These are phyloP conservation scores for Diutina scorzettiae DNA, from an alignment of 1,139 yeast genomes.

Conservation along the genomic window DNA sequence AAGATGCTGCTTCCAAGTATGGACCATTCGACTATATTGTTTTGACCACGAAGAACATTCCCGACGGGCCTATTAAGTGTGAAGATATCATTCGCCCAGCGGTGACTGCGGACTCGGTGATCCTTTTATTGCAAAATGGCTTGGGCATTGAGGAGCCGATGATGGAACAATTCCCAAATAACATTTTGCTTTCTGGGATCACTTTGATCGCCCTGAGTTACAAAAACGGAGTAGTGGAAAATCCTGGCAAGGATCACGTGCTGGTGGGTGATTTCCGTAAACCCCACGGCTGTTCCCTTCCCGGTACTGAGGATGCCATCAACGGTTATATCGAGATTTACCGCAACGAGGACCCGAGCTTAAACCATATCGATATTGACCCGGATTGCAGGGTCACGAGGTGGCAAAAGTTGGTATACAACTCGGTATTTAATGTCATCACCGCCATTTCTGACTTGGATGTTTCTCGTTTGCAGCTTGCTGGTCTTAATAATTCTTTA, in stretches of 20 bases:
- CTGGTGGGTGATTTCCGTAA: conserved; percentile 39
- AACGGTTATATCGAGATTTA: conserved; percentile 38
- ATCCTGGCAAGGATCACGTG: conserved; percentile 41
- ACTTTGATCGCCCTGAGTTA: conserved; percentile 58
- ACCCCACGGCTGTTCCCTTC: neutral
- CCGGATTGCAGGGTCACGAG: conserved; percentile 40
- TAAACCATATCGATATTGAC: conserved; percentile 35
- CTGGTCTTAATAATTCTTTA: conserved; percentile 37
- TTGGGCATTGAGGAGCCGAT: conserved; percentile 58
- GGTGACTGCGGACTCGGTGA: conserved; percentile 33
- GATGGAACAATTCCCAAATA: conserved; percentile 43
- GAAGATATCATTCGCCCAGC: conserved; percentile 52
- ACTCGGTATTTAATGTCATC: conserved; percentile 53
- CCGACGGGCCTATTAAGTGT: conserved; percentile 43
- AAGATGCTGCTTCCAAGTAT: conserved; percentile 25
- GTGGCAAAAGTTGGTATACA: conserved; percentile 67
- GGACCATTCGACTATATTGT: conserved; percentile 58
- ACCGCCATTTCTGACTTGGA: conserved; percentile 41
- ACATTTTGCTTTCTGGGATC: conserved; percentile 54
- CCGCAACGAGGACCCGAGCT: conserved; percentile 22
- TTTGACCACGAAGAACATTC: conserved; percentile 62
- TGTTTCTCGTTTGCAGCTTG: conserved; percentile 45
- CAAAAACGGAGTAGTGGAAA: conserved; percentile 37
- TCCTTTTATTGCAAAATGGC: conserved; percentile 65
- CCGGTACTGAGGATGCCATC: conserved; percentile 14